Evolutionary conservation across 768 basidiomycete genomes (phyloP).

Genomic region (Termitomyces sp.): DNA sequence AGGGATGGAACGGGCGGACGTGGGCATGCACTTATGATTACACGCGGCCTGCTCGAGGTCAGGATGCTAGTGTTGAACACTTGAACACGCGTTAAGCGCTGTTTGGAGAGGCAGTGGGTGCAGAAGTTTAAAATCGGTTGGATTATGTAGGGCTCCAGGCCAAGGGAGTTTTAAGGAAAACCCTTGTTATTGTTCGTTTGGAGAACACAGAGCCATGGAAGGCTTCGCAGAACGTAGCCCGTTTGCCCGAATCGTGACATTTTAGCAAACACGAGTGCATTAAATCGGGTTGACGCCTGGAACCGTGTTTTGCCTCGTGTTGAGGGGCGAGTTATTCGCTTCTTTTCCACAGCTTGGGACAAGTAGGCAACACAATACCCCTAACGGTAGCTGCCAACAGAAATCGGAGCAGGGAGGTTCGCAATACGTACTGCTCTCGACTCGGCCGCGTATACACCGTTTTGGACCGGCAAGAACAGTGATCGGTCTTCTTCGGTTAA

Average conservation of each 20-base stretch:
- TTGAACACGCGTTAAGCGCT: slow-evolving; percentile 30
- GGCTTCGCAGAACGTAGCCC: slow-evolving; percentile 29
- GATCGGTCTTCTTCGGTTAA: slow-evolving; percentile 26
- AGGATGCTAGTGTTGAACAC: slow-evolving; percentile 24
- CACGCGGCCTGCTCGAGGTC: slow-evolving; percentile 49
- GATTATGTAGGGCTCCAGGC: slow-evolving; percentile 20
- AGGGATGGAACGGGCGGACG: slow-evolving; percentile 38
- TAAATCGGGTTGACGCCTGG: slow-evolving; percentile 34
- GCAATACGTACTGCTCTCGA: slow-evolving; percentile 19
- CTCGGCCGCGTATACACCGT: slow-evolving; percentile 20
- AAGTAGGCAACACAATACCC: slow-evolving; percentile 13
- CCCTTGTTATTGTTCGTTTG: slow-evolving; percentile 39
- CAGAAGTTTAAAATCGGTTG: slow-evolving; percentile 21
- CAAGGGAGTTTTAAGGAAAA: slow-evolving; percentile 32
- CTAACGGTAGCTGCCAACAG: slow-evolving; percentile 10
- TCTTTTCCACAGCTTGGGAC: slow-evolving; percentile 12
- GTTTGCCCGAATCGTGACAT: slow-evolving; percentile 25
- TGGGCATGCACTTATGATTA: slow-evolving; percentile 43
- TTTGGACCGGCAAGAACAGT: slow-evolving; percentile 16
- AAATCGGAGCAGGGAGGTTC: slow-evolving; percentile 15
- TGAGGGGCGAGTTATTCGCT: slow-evolving; percentile 23
- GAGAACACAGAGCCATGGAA: slow-evolving; percentile 24
- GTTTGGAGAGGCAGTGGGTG: slow-evolving; percentile 16
- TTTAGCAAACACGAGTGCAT: slow-evolving; percentile 32
- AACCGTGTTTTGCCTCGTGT: slow-evolving; percentile 38